Base-by-base conservation (phyloP, 169 alveolate genomes). In the Plasmodium cynomolgi region DNA sequence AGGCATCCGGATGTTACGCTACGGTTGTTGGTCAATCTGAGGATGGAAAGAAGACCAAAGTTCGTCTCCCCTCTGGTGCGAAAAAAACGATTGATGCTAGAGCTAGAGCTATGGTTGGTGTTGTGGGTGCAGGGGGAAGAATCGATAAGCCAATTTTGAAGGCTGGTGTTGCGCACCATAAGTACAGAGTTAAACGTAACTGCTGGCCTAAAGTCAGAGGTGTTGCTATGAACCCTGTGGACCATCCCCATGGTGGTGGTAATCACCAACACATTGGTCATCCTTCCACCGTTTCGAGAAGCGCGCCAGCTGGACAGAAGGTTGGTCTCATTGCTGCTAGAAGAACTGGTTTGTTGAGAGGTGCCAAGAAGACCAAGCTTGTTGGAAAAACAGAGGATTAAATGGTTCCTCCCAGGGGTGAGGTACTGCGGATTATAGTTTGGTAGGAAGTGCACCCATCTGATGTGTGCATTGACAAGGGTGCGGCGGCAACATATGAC, bases 161-260 rank as follows among this genome's bases (percentile, higher is more conserved):
- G 97, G 99, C 99, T 71, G 99, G 99, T 72, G 98, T 97, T 90
- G 97, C 99, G 75, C 99, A 97, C 97, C 99, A 99, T 97, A 99
- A 98, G 97, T 99, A 98, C 98, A 98, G 98, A 97, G 99, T 98
- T 75, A 98, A 99, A 98, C 97, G 99, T 93, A 99, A 99, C 96
- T 98, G 99, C 99, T 99, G 99, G 99, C 99, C 99, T 41, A 98
- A 97, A 96, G 99, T 99, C 93, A 98, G 99, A 96, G 99, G 99
- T 98, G 99, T 98, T 39, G 99, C 99, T 74, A 99, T 99, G 99
- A 99, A 99, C 99, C 99, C 99, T 72, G 99, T 99, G 56, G 99
- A 99, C 94, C 99, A 99, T 96, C 99, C 99, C 29, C 99, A 99
- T 96, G 99, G 99, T 93, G 99, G 99, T 96, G 99, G 99, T 97